These are phyloP conservation scores for Cystoderma amianthinum DNA, from an alignment of 768 basidiomycete species.

Conservation along the genomic window DNA sequence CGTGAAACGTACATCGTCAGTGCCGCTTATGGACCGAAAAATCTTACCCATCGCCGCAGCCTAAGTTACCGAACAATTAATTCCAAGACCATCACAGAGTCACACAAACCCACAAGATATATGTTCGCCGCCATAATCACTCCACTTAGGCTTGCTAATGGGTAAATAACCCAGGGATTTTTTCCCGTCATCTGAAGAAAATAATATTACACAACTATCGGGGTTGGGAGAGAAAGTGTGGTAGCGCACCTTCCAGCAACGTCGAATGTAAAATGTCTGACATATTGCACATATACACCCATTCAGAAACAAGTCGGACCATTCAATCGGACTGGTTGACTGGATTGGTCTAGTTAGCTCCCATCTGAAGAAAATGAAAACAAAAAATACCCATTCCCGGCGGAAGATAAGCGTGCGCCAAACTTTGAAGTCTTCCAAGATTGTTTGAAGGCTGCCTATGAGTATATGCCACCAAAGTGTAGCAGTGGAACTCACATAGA, in stretches of 20 bases:
- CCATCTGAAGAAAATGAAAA: slow-evolving; percentile 3
- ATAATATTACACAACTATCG: no score
- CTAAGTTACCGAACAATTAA: not conserved
- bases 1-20: not conserved
- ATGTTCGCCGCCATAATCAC: not conserved
- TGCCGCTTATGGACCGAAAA: not conserved
- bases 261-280: slow-evolving; percentile 39
- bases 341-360: no score
- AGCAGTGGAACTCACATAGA: not conserved
- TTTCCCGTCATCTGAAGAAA: not conserved
- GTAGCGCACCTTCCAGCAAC: slow-evolving; percentile 44
- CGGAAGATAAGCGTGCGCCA: slow-evolving; percentile 27
- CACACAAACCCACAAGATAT: not conserved
- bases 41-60: not conserved
- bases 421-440: slow-evolving; percentile 32
- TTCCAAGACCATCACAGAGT: not conserved
- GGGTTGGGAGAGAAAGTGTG: slow-evolving; percentile 1
- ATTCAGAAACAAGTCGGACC: slow-evolving; percentile 41
- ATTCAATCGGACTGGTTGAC: slow-evolving; percentile 32
- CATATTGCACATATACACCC: slow-evolving; percentile 38
- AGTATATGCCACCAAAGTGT: no score
- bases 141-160: not conserved
- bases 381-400: slow-evolving; percentile 24
- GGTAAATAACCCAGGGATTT: not conserved
- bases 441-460: slow-evolving; percentile 32